A percentile compares a stretch with the other conserved stretches of the same genome.
These are phyloP conservation scores for Ophiostoma quercus DNA, from an alignment of 2,329 filamentous ascomycete species.

Conservation along the genomic window DNA sequence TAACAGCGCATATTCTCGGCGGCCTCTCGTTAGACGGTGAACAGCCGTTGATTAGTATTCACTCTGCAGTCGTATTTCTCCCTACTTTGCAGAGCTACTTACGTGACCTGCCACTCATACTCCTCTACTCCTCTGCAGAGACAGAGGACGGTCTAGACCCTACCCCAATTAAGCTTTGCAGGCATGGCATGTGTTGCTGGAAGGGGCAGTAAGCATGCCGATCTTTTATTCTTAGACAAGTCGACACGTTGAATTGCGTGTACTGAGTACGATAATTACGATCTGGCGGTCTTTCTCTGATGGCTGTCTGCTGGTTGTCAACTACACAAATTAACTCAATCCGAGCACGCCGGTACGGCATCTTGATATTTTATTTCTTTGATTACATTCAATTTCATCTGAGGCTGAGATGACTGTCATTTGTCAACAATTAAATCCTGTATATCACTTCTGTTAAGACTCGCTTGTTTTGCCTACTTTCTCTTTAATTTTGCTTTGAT, in stretches of 20 bases:
- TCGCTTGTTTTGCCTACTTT: neutral
- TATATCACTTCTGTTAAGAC: too few species aligned
- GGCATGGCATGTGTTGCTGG: neutral
- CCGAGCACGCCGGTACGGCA: too few species aligned
- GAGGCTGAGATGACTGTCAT: too few species aligned
- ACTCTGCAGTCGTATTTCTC: neutral
- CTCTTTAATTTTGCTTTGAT: neutral
- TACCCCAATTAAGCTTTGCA: neutral
- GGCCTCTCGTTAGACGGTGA: slow-evolving; percentile 4
- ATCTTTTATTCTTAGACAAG: neutral
- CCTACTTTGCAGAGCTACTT: too few species aligned
- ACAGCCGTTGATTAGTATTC: neutral
- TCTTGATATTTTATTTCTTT: neutral
- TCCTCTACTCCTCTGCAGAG: too few species aligned
- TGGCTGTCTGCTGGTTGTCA: too few species aligned
- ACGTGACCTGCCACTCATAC: too few species aligned
- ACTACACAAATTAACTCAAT: too few species aligned
- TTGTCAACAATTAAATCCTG: too few species aligned
- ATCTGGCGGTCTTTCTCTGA: too few species aligned
- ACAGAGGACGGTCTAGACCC: neutral
- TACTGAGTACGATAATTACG: too few species aligned
- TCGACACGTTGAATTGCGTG: neutral
- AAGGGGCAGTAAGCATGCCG: neutral
- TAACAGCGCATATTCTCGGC: neutral
- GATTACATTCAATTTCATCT: neutral